phyloP scores from a whole-genome alignment of 2,329 filamentous ascomycete genomes.

The Cladosporium halotolerans region DNA sequence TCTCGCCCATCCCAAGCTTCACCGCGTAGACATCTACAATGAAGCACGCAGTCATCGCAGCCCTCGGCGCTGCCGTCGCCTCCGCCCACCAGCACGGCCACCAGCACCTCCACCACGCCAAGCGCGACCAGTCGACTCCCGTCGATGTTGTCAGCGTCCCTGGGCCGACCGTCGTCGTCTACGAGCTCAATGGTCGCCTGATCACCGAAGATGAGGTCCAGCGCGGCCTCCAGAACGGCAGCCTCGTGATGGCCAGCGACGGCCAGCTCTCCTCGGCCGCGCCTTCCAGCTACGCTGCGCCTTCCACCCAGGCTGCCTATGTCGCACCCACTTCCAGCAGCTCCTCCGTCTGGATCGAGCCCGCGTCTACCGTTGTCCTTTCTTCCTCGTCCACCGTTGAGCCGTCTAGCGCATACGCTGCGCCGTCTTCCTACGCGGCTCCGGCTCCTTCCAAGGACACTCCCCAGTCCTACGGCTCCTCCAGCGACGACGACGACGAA shows the following conservation, averaged over 20 bases:
- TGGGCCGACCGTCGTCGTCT: conserved; percentile 61
- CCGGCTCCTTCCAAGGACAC: conserved; percentile 26
- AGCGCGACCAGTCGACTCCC: conserved; percentile 45
- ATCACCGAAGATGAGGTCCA: conserved; percentile 61
- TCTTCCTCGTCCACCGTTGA: conserved; percentile 19
- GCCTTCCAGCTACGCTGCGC: conserved; percentile 33
- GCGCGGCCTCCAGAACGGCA: conserved; percentile 63
- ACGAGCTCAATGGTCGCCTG: conserved; percentile 60
- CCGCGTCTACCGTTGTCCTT: conserved; percentile 6
- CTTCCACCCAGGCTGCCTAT: conserved; percentile 26
- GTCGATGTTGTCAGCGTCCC: conserved; percentile 50
- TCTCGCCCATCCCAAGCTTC: not conserved
- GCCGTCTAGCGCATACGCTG: conserved; percentile 22
- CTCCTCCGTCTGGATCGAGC: conserved; percentile 19
- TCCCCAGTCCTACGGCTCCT: conserved; percentile 12
- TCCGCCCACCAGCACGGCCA: conserved; percentile 53
- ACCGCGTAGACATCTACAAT: conserved; percentile 1
- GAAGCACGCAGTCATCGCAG: conserved; percentile 33
- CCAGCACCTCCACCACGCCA: conserved; percentile 54
- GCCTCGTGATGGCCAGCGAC: conserved; percentile 55
- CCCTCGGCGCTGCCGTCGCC: conserved; percentile 37
- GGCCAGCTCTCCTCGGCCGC: conserved; percentile 28
- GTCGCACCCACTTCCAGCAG: conserved; percentile 4
- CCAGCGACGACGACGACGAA: conserved; percentile 15
- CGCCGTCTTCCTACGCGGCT: conserved; percentile 14